phyloP scores from a whole-genome alignment of 179 eudicot genomes.

The Beta lomatogona region DNA sequence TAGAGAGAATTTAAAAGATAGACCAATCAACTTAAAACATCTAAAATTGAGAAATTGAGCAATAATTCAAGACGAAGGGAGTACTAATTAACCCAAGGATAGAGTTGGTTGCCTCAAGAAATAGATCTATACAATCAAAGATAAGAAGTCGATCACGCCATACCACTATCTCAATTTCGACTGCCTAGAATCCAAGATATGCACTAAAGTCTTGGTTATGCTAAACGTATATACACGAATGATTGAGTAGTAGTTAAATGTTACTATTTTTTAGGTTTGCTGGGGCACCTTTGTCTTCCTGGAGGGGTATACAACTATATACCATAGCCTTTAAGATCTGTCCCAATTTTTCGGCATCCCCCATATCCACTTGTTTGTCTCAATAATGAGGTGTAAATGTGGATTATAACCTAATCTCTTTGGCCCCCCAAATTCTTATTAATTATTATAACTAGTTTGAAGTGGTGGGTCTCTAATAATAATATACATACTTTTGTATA shows the following conservation, averaged over 20 bases:
- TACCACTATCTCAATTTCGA: not conserved
- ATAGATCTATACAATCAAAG: too few relatives aligned
- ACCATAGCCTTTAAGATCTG: conserved; percentile 25
- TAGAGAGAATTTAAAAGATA: too few relatives aligned
- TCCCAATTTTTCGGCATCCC: conserved; percentile 21
- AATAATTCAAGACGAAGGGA: too few relatives aligned
- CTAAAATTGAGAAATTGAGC: too few relatives aligned
- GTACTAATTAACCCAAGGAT: too few relatives aligned
- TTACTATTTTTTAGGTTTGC: not conserved
- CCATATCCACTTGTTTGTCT: conserved; percentile 33
- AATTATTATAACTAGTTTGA: not conserved
- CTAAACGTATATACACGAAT: not conserved
- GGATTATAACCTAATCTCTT: conserved; percentile 31
- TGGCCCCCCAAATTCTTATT: conserved; percentile 14
- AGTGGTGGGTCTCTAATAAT: not conserved
- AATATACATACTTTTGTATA: not conserved
- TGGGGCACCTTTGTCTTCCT: conserved; percentile 30
- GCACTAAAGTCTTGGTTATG: not conserved
- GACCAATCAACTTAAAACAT: too few relatives aligned
- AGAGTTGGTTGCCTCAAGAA: too few relatives aligned
- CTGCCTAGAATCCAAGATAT: not conserved
- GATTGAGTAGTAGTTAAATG: conserved; percentile 6
- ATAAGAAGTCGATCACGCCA: not conserved
- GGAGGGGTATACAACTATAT: not conserved
- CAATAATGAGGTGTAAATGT: conserved; percentile 28